Evolutionary conservation across 1,284 basidiomycete species (phyloP).

Genomic region (Hemileia vastatrix): DNA sequence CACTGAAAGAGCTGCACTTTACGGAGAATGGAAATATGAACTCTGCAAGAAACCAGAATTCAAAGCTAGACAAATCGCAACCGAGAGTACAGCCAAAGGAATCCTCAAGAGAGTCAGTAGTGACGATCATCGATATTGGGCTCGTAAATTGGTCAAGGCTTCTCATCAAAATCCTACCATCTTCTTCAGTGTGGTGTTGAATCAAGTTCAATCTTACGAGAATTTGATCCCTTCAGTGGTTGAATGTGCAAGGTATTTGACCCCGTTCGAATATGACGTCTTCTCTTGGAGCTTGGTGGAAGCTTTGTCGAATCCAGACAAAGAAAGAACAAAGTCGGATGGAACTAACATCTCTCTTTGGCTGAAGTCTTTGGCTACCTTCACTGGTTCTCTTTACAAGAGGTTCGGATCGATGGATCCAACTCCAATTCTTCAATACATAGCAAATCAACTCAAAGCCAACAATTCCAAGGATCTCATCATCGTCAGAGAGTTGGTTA

Average conservation of each 20-base stretch:
- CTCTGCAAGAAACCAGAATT: conserved; percentile 48
- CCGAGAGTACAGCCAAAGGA: conserved; percentile 50
- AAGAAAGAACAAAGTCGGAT: conserved; percentile 76
- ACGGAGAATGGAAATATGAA: conserved; percentile 84
- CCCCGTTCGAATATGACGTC: conserved; percentile 86
- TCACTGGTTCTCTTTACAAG: conserved; percentile 82
- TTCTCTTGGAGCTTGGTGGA: conserved; percentile 83
- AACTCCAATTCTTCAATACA: conserved; percentile 70
- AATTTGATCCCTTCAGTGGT: conserved; percentile 85
- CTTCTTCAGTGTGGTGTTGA: conserved; percentile 77
- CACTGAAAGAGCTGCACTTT: conserved; percentile 70
- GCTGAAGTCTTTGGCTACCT: conserved; percentile 85
- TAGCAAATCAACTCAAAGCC: conserved; percentile 86
- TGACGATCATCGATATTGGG: conserved; percentile 17
- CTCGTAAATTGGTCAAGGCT: conserved; percentile 87
- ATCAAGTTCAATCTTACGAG: conserved; percentile 92
- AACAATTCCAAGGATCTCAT: too few species aligned
- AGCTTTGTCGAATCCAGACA: conserved; percentile 71
- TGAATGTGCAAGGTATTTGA: conserved; percentile 77
- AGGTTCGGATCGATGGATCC: too few species aligned
- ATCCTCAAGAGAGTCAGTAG: conserved; percentile 42
- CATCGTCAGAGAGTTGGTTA: conserved; percentile 80
- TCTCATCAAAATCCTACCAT: conserved; percentile 88
- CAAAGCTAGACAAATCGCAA: conserved; percentile 48
- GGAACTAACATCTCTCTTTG: conserved; percentile 84